Evolutionary conservation across 352 stramenopile species (phyloP).

Genomic region (Pelagophyceae sp.): DNA sequence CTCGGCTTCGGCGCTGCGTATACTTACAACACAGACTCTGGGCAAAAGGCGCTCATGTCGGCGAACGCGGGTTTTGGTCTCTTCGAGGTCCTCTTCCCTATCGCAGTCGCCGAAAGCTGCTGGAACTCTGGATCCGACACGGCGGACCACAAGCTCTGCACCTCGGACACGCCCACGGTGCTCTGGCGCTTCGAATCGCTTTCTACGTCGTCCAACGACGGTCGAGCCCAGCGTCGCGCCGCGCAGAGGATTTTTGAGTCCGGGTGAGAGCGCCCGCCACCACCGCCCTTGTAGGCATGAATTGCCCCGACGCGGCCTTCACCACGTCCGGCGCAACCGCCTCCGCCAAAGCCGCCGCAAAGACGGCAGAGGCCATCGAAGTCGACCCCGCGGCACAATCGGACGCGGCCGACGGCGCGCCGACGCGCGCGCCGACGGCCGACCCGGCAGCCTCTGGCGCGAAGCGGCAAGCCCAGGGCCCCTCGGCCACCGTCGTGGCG

Average conservation of each 20-base stretch:
- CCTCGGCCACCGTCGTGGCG: no score
- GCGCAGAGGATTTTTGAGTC: no score
- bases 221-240: no score
- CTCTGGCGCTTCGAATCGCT: background rate
- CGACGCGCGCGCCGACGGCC: no score
- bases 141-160: background rate
- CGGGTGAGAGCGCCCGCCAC: background rate
- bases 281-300: background rate
- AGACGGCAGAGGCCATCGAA: no score
- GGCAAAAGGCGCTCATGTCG: background rate
- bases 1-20: constrained; percentile 12
- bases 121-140: background rate
- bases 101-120: background rate
- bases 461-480: no score
- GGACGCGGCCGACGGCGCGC: no score
- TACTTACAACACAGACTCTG: background rate
- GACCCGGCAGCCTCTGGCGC: no score
- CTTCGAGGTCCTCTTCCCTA: background rate
- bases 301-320: background rate
- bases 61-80: background rate
- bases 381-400: no score
- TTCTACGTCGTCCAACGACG: background rate
- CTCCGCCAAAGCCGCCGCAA: background rate
- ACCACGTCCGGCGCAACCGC: background rate
- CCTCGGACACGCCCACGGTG: background rate